phyloP scores from a whole-genome alignment of 2,329 filamentous ascomycete genomes.

The Aspergillus viridinutans region DNA sequence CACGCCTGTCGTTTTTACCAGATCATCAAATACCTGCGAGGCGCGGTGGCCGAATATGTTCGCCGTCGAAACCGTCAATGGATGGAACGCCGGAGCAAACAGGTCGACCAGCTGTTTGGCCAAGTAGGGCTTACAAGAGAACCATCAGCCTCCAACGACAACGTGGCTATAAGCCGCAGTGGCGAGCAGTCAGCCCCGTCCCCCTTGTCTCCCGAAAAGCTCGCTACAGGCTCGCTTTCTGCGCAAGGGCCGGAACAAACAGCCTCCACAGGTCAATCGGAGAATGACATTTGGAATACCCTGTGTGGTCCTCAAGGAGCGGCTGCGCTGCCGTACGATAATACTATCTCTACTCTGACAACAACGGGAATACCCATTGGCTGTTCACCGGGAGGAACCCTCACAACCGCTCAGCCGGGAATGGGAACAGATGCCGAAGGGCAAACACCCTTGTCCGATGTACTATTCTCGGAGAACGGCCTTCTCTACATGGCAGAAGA shows the following conservation, averaged over 20 bases:
- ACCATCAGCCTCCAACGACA: constrained; percentile 5
- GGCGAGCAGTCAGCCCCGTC: constrained; percentile 15
- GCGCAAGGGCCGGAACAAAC: constrained; percentile 12
- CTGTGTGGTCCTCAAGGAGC: constrained; percentile 20
- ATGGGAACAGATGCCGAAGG: constrained; percentile 12
- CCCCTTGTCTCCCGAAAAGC: constrained; percentile 21
- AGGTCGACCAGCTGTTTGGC: constrained; percentile 43
- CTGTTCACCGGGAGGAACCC: constrained; percentile 28
- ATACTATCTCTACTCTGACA: constrained; percentile 30
- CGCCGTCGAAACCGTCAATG: constrained; percentile 35
- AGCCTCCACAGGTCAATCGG: constrained; percentile 8
- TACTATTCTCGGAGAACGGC: constrained; percentile 30
- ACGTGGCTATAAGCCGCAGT: constrained; percentile 3
- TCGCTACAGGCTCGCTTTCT: constrained; percentile 10
- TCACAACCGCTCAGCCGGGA: constrained; percentile 15
- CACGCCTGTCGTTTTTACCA: constrained; percentile 34
- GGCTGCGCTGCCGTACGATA: constrained; percentile 23
- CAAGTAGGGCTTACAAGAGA: constrained; percentile 24
- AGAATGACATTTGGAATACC: constrained; percentile 27
- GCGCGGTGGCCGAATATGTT: constrained; percentile 35
- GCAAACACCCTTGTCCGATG: constrained; percentile 30
- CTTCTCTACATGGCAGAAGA: constrained; percentile 34
- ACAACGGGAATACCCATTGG: constrained; percentile 31
- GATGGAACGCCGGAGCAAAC: constrained; percentile 36
- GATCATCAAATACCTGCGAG: constrained; percentile 39